These are phyloP conservation scores for Sechiopsis laciniata DNA, from an alignment of 306 rosid genomes.

Conservation along the genomic window DNA sequence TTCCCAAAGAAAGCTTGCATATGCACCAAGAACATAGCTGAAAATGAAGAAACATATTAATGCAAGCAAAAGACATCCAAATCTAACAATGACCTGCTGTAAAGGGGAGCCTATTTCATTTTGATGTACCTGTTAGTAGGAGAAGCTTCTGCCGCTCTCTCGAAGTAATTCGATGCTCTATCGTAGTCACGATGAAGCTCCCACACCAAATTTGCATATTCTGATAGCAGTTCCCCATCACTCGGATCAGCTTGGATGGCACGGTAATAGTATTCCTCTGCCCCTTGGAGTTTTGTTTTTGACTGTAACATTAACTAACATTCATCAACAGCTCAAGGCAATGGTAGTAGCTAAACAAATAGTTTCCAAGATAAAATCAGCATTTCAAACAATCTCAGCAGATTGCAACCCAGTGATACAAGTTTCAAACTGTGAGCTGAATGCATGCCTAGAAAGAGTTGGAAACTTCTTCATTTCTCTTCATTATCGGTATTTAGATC, in stretches of 20 bases:
- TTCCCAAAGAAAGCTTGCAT: conserved; percentile 83
- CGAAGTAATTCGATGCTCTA: conserved; percentile 45
- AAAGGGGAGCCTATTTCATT: conserved; percentile 6
- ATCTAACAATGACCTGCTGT: conserved; percentile 6
- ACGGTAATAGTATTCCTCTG: conserved; percentile 52
- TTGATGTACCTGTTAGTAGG: conserved; percentile 52
- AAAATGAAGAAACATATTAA: conserved; percentile 13
- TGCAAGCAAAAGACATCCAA: not conserved
- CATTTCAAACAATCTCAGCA: not conserved
- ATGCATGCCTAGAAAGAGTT: not conserved
- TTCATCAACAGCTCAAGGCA: not conserved
- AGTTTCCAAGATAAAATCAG: not conserved
- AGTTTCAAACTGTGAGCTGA: not conserved
- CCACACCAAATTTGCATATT: conserved; percentile 72
- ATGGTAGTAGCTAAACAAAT: not conserved
- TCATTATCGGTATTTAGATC: not conserved
- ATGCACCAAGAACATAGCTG: conserved; percentile 76
- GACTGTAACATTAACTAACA: conserved; percentile 36
- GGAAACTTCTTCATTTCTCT: not conserved
- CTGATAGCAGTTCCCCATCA: conserved; percentile 54
- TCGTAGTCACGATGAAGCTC: conserved; percentile 57
- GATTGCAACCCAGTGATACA: not conserved
- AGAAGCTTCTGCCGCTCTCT: conserved; percentile 53
- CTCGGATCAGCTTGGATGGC: conserved; percentile 55
- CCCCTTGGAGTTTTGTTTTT: conserved; percentile 56